Base-by-base conservation (phyloP, 306 rosid genomes). In the Mimosa pudica region DNA sequence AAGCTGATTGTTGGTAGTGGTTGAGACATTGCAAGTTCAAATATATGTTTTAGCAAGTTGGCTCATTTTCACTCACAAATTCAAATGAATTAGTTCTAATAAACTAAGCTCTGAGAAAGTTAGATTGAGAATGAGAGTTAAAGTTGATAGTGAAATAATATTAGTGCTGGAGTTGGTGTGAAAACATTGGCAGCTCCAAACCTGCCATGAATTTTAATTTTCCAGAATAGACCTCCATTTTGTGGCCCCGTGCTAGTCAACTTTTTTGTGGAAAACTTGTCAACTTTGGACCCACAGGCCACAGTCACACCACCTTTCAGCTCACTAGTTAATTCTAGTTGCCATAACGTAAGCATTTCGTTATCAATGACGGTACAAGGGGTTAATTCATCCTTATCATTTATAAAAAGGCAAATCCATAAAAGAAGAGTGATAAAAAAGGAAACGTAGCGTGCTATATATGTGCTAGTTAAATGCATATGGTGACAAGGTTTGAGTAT, bases 101-200 rank as follows among this genome's bases (percentile, higher is more conserved):
- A 2, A 38, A 38, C 30, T 24, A 38, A 38, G 42, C 42, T 79
- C 42, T 47, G 41, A 60, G 1, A 20, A 64, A 69, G 77, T 74
- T 82, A 52, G 70, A 79, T 77, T 74, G 47, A 73, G 82, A 46
- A 71, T 20, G 72, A 84, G 64, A 35, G 74, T 18, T 30, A 20
- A 10, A 14, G 46, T 64, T 33, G 10, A 10, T 41, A 14, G 54
- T 63, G 66, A 77, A 76, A 72, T 47, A 62, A 65, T 47, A 0
- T 1, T 70, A 45, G 24, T 17, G 69, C 49, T 71, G 35, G 42
- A 80, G 82, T 61, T 44, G 61, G 64, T 64, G 10, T 24, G 20
- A 13, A 61, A 45, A 32, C 60, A 79, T 70, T 54, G 81, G 47
- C 4, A n/a, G 42, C 48, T 54, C 33, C 32, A 45, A 69, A 62